Base-by-base conservation (phyloP, 352 stramenopile species). In the Globisporangium nodosum region DNA sequence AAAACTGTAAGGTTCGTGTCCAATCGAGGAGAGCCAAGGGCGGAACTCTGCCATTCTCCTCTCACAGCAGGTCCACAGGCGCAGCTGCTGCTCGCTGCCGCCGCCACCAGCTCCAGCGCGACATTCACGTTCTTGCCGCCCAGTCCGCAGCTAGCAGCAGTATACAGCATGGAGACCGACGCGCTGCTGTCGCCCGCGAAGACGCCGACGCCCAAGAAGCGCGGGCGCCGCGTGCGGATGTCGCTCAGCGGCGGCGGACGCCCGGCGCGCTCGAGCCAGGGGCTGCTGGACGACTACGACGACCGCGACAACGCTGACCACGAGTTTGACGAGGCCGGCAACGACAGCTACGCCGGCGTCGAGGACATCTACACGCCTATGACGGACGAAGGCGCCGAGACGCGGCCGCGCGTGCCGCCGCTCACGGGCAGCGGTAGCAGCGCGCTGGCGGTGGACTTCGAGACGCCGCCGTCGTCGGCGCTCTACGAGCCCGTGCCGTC, bases 131-230 rank as follows among this genome's bases (percentile, higher is more conserved):
- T 27, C 24, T 27, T 27, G 24, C 24, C 24, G 24, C 24, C 24
- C 24, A 27, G 24, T 27, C 1, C 24, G 24, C 24, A 27, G 1
- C 24, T 27, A 27, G 24, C 24, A 27, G 24, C 24, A 27, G 33
- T 11, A 37, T 37, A 6, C 6, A 37, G 33, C 47, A 62, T 62
- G 56, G 56, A 62, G 49, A 62, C 56, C 16, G 56, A 62, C 37
- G 40, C 56, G 49, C 39, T 62, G 47, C 48, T 62, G 13, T 47
- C 48, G 48, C 24, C 54, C 15, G n/a, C 50, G n/a, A 16, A 15
- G 4, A 35, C n/a, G 46, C 49, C 55, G 42, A 59, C 54, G 42
- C 56, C 56, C 21, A 62, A 62, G 56, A 62, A 62, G 49, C 56
- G 56, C 56, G 54, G 54, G 16, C 48, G 49, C 16, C 56, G 49